Percentiles rank a stretch among this genome's conserved stretches.
Evolutionary conservation across 2,329 filamentous ascomycete species (phyloP).

Genomic region (Trichoderma gracile): DNA sequence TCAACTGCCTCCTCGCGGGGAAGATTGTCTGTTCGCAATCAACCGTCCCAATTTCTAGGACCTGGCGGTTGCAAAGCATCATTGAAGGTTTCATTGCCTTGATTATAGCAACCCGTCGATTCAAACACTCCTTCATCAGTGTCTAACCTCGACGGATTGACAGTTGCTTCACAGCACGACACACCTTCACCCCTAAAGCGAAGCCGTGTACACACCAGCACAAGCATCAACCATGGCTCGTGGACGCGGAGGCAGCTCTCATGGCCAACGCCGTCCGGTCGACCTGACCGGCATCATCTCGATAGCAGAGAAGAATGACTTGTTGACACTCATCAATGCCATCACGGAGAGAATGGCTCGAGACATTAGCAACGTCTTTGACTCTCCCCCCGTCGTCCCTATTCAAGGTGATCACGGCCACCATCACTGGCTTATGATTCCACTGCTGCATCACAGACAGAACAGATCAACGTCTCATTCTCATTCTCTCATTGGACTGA

Average conservation of each 20-base stretch:
- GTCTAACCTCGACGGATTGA: background rate
- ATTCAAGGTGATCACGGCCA: slow-evolving; percentile 34
- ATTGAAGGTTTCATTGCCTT: background rate
- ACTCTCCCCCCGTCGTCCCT: slow-evolving; percentile 44
- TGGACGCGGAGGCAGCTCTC: slow-evolving; percentile 39
- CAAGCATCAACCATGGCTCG: slow-evolving; percentile 41
- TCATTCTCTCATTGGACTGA: slow-evolving; percentile 22
- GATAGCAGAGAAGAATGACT: slow-evolving; percentile 51
- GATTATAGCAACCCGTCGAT: background rate
- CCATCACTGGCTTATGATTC: slow-evolving; percentile 41
- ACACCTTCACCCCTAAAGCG: background rate
- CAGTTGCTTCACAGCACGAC: background rate
- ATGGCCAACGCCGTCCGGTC: slow-evolving; percentile 46
- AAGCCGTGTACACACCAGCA: background rate
- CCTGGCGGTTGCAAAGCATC: background rate
- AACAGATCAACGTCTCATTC: slow-evolving; percentile 25
- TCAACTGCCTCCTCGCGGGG: background rate
- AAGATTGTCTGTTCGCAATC: background rate
- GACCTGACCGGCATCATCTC: slow-evolving; percentile 55
- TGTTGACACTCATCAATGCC: slow-evolving; percentile 52
- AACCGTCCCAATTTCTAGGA: background rate
- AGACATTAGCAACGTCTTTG: slow-evolving; percentile 55
- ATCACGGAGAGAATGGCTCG: slow-evolving; percentile 58
- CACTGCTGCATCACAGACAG: slow-evolving; percentile 37
- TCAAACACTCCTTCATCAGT: background rate